Base-by-base conservation (phyloP, 1,284 basidiomycete genomes). In the Marasmius sp. region DNA sequence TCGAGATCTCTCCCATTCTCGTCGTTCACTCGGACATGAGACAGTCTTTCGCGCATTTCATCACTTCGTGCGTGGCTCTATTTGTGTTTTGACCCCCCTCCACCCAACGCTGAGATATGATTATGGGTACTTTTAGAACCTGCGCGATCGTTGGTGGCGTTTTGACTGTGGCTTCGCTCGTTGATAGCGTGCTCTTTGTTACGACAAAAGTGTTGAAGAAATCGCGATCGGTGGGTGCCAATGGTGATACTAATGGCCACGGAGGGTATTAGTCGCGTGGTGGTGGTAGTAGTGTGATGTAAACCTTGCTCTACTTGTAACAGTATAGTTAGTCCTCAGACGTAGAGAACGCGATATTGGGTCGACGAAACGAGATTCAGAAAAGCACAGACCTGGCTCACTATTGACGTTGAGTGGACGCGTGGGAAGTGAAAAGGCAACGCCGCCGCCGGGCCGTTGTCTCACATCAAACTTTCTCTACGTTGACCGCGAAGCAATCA, bases 111-210 rank as follows among this genome's bases (percentile, higher is more conserved):
- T 20, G 49, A 45, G n/a, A n/a, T n/a, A n/a, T n/a, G 22, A 49
- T n/a, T 58, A 20, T 33, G n/a, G 4, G 18, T n/a, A 20, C 43
- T 27, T 27, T 27, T 66, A 96, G 94, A 67, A 97, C 96, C 20
- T 98, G 96, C 71, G 97, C 97, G 3, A 98, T 99, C 70, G 89
- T 99, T 45, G 97, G 97, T 65, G 97, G 97, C 69, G 95, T 99
- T 8, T 79, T 99, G 56, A 99, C 97, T 0, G 89, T 99, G 33
- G 95, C 96, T 14, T 91, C 93, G 0, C 81, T 99, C n/a, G 68
- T 98, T 55, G 97, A 99, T 75, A 88, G 92, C 62, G 80, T 92
- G 59, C 84, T 97, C 65, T 98, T 97, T 69, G 88, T 88, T 16
- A 88, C 91, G 16, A 81, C 82, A 51, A 83, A 84, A 61, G 83